A percentile compares a stretch with the other conserved stretches of the same genome.
These are phyloP conservation scores for Pleurotus tuber-regium DNA, from an alignment of 768 basidiomycete species.

Conservation along the genomic window DNA sequence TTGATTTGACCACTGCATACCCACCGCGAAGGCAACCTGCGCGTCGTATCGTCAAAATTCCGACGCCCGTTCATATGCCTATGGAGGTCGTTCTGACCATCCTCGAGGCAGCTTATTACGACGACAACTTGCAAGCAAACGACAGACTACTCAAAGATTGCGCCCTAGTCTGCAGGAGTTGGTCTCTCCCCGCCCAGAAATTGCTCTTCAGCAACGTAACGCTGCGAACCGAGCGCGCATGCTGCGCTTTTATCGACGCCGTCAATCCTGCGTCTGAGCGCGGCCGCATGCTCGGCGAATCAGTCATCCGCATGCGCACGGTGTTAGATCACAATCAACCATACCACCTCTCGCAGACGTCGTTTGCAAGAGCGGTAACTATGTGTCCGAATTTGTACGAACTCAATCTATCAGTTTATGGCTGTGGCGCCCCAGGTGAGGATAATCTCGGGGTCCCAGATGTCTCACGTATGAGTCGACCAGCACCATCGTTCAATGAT, in stretches of 20 bases:
- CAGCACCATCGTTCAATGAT: conserved; percentile 54
- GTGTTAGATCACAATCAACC: conserved; percentile 72
- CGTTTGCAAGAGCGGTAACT: conserved; percentile 57
- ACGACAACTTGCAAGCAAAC: conserved; percentile 33
- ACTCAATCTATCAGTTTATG: conserved; percentile 58
- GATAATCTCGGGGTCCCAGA: conserved; percentile 49
- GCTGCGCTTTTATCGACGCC: conserved; percentile 51
- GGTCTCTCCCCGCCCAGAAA: conserved; percentile 63
- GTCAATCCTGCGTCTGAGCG: conserved; percentile 44
- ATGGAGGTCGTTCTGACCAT: conserved; percentile 63
- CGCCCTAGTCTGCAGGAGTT: conserved; percentile 63
- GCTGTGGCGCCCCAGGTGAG: conserved; percentile 47
- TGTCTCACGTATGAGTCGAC: conserved; percentile 43
- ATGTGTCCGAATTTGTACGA: conserved; percentile 59
- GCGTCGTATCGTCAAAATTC: conserved; percentile 13
- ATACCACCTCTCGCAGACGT: conserved; percentile 46
- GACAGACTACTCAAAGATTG: conserved; percentile 46
- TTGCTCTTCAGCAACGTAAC: conserved; percentile 59
- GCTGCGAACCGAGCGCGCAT: conserved; percentile 52
- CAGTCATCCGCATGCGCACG: conserved; percentile 52
- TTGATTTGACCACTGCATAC: conserved; percentile 31
- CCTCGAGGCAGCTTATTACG: conserved; percentile 53
- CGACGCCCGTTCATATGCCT: conserved; percentile 39
- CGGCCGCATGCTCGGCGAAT: conserved; percentile 48
- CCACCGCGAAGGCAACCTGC: conserved; percentile 20